These are phyloP conservation scores for Cyclostephanos tholiformis DNA, from an alignment of 108 stramenopile species.

Conservation along the genomic window DNA sequence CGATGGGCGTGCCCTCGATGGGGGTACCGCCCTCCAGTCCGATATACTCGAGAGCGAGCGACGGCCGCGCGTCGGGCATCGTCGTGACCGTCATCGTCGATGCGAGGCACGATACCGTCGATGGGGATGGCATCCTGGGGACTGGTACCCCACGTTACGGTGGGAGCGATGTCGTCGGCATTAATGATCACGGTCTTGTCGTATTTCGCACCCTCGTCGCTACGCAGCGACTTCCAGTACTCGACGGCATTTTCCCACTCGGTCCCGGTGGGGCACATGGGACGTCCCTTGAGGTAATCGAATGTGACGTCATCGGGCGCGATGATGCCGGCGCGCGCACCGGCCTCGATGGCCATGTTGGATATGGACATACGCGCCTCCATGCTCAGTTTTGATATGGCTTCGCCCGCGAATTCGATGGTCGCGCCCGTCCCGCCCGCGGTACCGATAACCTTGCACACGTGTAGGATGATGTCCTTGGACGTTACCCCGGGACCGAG, in stretches of 20 bases:
- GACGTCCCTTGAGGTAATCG: conserved; percentile 90
- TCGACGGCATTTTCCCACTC: conserved; percentile 89
- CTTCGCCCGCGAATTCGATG: conserved; percentile 93
- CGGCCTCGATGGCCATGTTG: conserved; percentile 97
- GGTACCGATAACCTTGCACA: conserved; percentile 92
- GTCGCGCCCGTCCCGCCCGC: conserved; percentile 96
- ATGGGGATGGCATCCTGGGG: conserved; percentile 92
- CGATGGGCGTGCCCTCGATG: conserved; percentile 82
- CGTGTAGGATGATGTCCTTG: conserved; percentile 93
- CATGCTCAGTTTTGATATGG: conserved; percentile 81
- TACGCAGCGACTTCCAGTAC: conserved; percentile 80
- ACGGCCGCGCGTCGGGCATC: conserved; percentile 82
- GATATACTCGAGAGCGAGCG: conserved; percentile 90
- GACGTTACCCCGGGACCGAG: conserved; percentile 86
- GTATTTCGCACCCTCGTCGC: conserved; percentile 87
- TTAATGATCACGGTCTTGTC: conserved; percentile 86
- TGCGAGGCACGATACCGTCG: conserved; percentile 77
- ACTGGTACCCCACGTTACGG: conserved; percentile 94
- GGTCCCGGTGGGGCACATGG: conserved; percentile 89
- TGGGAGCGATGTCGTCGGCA: conserved; percentile 91
- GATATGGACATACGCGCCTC: conserved; percentile 93
- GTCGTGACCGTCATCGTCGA: conserved; percentile 60
- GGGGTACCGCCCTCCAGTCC: conserved; percentile 82
- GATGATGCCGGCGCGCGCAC: conserved; percentile 92
- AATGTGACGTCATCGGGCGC: conserved; percentile 91